Conservation (phyloP, 78 protist species). For the Dictyostelium firmibasis region DNA sequence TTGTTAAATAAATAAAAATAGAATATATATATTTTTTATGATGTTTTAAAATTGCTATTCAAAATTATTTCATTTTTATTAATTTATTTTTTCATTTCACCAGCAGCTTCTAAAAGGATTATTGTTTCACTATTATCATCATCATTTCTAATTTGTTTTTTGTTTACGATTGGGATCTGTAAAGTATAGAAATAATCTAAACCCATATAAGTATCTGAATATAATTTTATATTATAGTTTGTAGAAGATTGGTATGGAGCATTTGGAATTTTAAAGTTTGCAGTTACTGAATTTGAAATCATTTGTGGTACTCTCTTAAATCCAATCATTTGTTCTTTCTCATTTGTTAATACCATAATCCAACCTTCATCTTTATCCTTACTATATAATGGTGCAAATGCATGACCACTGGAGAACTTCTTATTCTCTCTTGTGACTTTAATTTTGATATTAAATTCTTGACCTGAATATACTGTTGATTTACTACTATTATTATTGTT, state of each 20-base stretch:
- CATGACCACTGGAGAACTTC: conserved; percentile 20
- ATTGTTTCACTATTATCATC: not conserved
- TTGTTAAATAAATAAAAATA: no score
- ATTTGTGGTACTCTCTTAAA: conserved; percentile 55
- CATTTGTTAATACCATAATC: conserved; percentile 40
- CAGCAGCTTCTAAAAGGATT: not conserved
- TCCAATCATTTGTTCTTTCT: conserved; percentile 46
- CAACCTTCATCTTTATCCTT: conserved; percentile 81
- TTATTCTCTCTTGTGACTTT: conserved; percentile 30
- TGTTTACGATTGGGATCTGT: not conserved
- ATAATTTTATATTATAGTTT: conserved; percentile 41
- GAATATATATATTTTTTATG: no score
- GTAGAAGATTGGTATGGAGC: conserved; percentile 21
- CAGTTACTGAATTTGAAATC: not conserved
- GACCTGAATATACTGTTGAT: not conserved
- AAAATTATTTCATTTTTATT: not conserved
- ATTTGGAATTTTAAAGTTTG: not conserved
- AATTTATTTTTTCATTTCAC: not conserved
- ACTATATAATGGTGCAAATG: conserved; percentile 66
- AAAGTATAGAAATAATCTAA: conserved; percentile 65
- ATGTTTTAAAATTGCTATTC: no score
- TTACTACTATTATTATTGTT: not conserved
- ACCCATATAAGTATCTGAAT: conserved; percentile 70
- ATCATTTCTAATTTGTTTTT: not conserved
- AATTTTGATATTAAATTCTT: conserved; percentile 34